Evolutionary conservation across 768 basidiomycete genomes (phyloP).

Genomic region (Calocera cornea): DNA sequence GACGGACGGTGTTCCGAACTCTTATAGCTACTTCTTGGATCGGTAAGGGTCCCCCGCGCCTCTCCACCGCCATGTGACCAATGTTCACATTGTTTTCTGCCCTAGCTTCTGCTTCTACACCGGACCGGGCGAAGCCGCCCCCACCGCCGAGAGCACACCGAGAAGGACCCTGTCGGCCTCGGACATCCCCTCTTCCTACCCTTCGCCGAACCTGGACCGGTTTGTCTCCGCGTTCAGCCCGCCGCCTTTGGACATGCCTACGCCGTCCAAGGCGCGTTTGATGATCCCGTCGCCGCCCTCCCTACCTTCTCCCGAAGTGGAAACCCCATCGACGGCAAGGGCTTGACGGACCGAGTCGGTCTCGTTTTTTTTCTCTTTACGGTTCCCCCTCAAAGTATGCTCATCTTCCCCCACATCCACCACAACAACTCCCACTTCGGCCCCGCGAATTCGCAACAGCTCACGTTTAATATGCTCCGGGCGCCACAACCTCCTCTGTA

Average conservation of each 20-base stretch:
- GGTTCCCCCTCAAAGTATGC: background rate
- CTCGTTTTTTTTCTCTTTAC: background rate
- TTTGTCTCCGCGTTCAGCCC: background rate
- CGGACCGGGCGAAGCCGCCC: conserved; percentile 30
- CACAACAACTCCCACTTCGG: conserved; percentile 1
- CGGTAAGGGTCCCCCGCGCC: conserved; percentile 2
- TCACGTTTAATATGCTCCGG: conserved; percentile 1
- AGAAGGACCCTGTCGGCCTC: background rate
- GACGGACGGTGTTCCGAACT: conserved; percentile 8
- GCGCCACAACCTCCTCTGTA: background rate
- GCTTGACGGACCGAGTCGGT: background rate
- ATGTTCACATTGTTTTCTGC: background rate
- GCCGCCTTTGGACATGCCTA: background rate
- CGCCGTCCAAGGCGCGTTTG: background rate
- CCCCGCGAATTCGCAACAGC: background rate
- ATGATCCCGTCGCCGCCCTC: background rate
- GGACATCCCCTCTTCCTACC: background rate
- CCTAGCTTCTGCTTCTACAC: conserved; percentile 72
- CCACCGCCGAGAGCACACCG: background rate
- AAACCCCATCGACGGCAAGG: background rate
- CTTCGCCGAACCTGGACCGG: background rate
- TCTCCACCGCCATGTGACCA: conserved; percentile 8
- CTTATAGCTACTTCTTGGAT: conserved; percentile 48
- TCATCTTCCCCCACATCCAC: background rate
- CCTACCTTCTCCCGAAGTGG: background rate